These are phyloP conservation scores for Anthostomella pinea DNA, from an alignment of 2,329 filamentous ascomycete genomes.

Conservation along the genomic window DNA sequence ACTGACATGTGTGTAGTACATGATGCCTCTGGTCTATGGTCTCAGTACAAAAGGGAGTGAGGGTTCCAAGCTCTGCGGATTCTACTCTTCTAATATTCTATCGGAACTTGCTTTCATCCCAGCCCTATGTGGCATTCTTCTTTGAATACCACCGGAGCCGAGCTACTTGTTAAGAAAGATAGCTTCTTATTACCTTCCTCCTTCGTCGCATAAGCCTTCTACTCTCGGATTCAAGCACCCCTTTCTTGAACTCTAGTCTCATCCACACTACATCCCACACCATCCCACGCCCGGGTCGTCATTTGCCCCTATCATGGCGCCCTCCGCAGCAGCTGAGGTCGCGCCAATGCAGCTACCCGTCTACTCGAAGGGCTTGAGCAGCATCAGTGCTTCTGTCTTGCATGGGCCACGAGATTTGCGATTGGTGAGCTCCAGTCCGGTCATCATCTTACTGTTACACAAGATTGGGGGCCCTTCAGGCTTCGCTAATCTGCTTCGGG, in stretches of 20 bases:
- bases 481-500: not conserved
- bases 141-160: too few species aligned
- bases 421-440: conserved; percentile 44
- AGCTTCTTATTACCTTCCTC: too few species aligned
- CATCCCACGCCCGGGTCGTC: conserved; percentile 35
- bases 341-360: conserved; percentile 43
- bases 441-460: conserved; percentile 30
- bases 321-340: conserved; percentile 45
- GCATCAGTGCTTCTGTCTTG: conserved; percentile 53
- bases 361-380: conserved; percentile 39
- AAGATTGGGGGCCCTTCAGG: conserved; percentile 15
- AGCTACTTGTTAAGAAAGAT: too few species aligned
- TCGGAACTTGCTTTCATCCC: too few species aligned
- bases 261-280: conserved; percentile 24
- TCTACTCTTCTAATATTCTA: conserved; percentile 8
- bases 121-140: too few species aligned
- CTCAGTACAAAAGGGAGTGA: conserved; percentile 13
- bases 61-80: conserved; percentile 7
- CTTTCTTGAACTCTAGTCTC: conserved; percentile 9
- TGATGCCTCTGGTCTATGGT: not conserved
- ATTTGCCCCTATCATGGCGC: conserved; percentile 47
- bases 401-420: conserved; percentile 56
- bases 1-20: too few species aligned
- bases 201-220: too few species aligned
- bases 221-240: too few species aligned